A percentile compares a stretch with the other conserved stretches of the same genome.
Evolutionary conservation across 2,329 filamentous ascomycete species (phyloP).

Genomic region (Fusarium sp.): DNA sequence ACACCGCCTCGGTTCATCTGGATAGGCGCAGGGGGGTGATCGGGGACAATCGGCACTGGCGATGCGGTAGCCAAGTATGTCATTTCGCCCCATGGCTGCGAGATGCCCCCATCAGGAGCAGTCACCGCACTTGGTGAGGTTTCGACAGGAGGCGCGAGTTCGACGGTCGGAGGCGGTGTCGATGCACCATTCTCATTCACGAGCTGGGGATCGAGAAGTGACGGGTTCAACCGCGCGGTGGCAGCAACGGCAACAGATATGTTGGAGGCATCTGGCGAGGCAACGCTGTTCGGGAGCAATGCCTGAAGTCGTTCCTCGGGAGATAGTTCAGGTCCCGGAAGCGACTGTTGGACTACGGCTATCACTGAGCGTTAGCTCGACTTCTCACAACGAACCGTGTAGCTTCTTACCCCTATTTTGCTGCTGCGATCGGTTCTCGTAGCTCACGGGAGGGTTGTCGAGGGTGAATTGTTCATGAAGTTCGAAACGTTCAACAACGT

Average conservation of each 20-base stretch:
- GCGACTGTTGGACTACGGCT: conserved; percentile 41
- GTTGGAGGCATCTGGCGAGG: conserved; percentile 60
- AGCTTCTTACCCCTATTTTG: conserved; percentile 43
- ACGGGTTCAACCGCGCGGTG: conserved; percentile 66
- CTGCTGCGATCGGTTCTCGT: conserved; percentile 53
- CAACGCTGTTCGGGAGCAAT: conserved; percentile 53
- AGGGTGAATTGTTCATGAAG: conserved; percentile 70
- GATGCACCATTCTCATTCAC: conserved; percentile 48
- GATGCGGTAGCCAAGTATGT: conserved; percentile 59
- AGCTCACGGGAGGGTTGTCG: conserved; percentile 66
- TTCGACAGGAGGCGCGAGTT: conserved; percentile 38
- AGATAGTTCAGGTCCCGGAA: conserved; percentile 53
- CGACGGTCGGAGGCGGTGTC: conserved; percentile 46
- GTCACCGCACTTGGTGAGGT: conserved; percentile 39
- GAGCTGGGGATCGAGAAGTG: conserved; percentile 66
- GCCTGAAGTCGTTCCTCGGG: conserved; percentile 65
- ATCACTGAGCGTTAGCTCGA: conserved; percentile 19
- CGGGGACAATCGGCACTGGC: conserved; percentile 48
- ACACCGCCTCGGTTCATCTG: conserved; percentile 61
- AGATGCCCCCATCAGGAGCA: conserved; percentile 39
- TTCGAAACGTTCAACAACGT: conserved; percentile 59
- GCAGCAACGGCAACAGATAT: conserved; percentile 69
- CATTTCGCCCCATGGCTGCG: conserved; percentile 67
- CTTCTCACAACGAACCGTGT: background rate
- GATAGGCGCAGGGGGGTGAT: conserved; percentile 49